Evolutionary conservation across 2,329 filamentous ascomycete genomes (phyloP), one percentile per base, ranked within the genome.

Genomic region (Neocucurbitaria cava): DNA sequence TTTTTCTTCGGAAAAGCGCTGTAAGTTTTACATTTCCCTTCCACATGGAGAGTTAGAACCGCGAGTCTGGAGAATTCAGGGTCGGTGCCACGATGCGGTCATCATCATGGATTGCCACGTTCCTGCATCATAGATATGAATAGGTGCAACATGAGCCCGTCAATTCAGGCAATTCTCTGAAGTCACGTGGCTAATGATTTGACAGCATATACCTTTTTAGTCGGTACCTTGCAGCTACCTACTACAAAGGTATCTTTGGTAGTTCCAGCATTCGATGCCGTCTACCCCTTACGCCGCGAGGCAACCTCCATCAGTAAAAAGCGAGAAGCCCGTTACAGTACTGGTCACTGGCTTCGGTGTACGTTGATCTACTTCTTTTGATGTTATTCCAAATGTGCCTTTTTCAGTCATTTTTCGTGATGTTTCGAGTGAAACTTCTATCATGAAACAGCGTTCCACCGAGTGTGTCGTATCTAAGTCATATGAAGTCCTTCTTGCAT

Each of bases 281-380:
- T 40, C 54, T 15, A 50, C 48, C 48, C 43, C 59, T 13, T 64
- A 68, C 47, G 63, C 69, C 45, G 65, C 65, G 31, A 59, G 64
- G 51, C 72, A 74, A 49, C 72, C 72, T 51, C 67, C 63, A 9
- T 51, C 47, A 7, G 55, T 69, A 54, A 59, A 72, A 42, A 54
- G 50, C 7, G 69, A 74, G 55, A 59, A 71, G 15, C 71, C 71
- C 15, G 68, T 74, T 10, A 74, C 68, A 10, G 72, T 76, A 17
- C 59, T 76, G 17, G 71, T 75, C 33, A 76, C 72, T 46, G 72
- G 73, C 1, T 76, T 74, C 54, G 72, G 73, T 38, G 72, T 74
- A 66, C 50, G 66, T 63, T n/a, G 17, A 11, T 7, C 21, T 5
- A 5, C 31, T 35, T 1, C 31, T 3, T 3, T 9, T n/a, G n/a